These are phyloP conservation scores for Chrysosporium keratinophilum DNA, from an alignment of 2,329 filamentous ascomycete genomes.

Conservation along the genomic window DNA sequence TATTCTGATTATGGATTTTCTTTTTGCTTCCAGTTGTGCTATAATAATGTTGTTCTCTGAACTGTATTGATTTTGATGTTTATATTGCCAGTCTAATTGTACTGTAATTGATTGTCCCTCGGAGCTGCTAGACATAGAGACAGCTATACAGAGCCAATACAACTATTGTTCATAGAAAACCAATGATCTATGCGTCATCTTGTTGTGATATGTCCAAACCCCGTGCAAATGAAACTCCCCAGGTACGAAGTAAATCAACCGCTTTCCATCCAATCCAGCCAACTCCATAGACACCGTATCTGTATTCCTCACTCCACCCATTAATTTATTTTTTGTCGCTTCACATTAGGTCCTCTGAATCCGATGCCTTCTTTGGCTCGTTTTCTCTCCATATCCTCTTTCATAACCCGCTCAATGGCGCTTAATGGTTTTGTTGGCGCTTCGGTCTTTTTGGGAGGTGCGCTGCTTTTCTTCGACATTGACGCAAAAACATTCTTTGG, in stretches of 20 bases:
- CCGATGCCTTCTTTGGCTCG: conserved; percentile 5
- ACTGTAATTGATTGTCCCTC: background rate
- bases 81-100: background rate
- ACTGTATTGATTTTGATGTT: background rate
- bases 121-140: background rate
- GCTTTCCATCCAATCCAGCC: background rate
- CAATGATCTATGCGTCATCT: background rate
- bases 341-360: conserved; percentile 6
- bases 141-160: background rate
- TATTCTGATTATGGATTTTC: background rate
- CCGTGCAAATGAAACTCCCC: background rate
- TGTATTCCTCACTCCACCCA: background rate
- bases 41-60: background rate
- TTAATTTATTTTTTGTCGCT: conserved; percentile 15
- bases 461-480: conserved; percentile 13
- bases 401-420: conserved; percentile 16
- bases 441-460: conserved; percentile 11
- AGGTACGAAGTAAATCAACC: background rate
- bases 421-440: conserved; percentile 13
- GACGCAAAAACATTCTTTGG: conserved; percentile 17
- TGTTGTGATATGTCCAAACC: background rate
- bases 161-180: background rate
- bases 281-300: background rate
- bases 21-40: background rate
- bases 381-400: conserved; percentile 18